These are phyloP conservation scores for Sphagnum fallax DNA, from an alignment of 228 moss, liverwort and hornwort genomes.

Conservation along the genomic window DNA sequence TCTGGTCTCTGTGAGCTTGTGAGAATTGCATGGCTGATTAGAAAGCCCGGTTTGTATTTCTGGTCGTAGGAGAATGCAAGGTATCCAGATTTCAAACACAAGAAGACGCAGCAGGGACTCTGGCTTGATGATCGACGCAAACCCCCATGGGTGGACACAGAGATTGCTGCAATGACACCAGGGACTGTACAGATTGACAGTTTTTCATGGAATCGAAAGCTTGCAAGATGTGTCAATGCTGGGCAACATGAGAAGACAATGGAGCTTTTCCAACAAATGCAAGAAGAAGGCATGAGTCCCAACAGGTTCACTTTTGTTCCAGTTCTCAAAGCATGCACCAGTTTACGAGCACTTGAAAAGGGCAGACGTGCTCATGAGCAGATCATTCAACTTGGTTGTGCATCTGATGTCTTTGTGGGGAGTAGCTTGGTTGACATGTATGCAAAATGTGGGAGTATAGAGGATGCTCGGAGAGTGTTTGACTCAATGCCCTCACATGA, in stretches of 20 bases:
- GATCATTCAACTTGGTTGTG: constrained; percentile 7
- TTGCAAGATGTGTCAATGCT: not conserved
- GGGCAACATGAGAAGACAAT: not conserved
- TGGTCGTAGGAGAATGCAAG: not conserved
- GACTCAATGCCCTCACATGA: constrained; percentile 12
- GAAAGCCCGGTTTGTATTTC: too few species aligned
- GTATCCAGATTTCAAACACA: not conserved
- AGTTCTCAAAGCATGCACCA: constrained; percentile 11
- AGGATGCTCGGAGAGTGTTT: constrained; percentile 8
- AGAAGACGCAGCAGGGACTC: not conserved
- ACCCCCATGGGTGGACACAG: not conserved
- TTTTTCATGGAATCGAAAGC: not conserved
- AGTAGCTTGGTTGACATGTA: constrained; percentile 15
- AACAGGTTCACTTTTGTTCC: not conserved
- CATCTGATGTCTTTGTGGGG: constrained; percentile 1
- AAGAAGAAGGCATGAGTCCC: not conserved
- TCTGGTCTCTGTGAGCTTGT: too few species aligned
- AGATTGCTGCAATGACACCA: not conserved
- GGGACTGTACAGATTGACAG: not conserved
- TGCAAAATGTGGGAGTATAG: constrained; percentile 15
- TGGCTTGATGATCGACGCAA: not conserved
- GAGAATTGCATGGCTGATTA: too few species aligned
- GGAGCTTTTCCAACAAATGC: not conserved
- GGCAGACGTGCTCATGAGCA: constrained; percentile 9
- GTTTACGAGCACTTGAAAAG: not conserved